phyloP scores from a whole-genome alignment of 2,329 filamentous ascomycete genomes.

The Tolypocladium endophyticum region DNA sequence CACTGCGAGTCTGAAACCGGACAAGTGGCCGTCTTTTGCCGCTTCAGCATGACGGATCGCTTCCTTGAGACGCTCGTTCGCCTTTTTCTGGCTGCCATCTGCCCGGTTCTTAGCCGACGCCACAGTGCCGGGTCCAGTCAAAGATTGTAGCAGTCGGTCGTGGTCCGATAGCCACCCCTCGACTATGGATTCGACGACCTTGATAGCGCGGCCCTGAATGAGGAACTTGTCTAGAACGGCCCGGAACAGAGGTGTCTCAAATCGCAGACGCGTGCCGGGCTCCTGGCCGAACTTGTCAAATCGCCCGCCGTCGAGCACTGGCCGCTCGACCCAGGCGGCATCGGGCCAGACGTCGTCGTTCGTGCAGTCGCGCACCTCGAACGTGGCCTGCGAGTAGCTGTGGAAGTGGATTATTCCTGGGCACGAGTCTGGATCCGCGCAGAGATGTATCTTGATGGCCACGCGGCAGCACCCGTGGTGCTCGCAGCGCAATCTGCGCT shows the following conservation, averaged over 20 bases:
- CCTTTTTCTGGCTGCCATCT: neutral
- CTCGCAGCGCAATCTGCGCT: constrained; percentile 8
- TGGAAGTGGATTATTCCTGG: constrained; percentile 4
- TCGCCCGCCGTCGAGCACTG: neutral
- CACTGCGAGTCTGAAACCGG: neutral
- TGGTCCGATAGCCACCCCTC: neutral
- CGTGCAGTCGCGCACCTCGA: neutral
- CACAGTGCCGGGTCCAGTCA: no score
- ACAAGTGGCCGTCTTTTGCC: neutral
- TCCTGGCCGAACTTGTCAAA: neutral
- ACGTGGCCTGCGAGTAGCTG: constrained; percentile 7
- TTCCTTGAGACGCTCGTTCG: neutral
- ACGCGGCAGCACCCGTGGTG: constrained; percentile 17
- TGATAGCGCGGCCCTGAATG: neutral
- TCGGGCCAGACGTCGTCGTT: neutral
- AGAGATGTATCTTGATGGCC: constrained; percentile 7
- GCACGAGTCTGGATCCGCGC: constrained; percentile 6
- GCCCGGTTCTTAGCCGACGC: neutral
- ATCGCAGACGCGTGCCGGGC: neutral
- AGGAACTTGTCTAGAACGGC: neutral
- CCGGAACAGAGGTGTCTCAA: neutral
- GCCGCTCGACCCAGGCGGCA: neutral
- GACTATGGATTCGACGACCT: neutral
- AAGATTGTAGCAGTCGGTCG: neutral
- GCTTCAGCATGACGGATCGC: neutral